phyloP scores from a whole-genome alignment of 1,139 yeast genomes.

The Blastobotrys indianensis region DNA sequence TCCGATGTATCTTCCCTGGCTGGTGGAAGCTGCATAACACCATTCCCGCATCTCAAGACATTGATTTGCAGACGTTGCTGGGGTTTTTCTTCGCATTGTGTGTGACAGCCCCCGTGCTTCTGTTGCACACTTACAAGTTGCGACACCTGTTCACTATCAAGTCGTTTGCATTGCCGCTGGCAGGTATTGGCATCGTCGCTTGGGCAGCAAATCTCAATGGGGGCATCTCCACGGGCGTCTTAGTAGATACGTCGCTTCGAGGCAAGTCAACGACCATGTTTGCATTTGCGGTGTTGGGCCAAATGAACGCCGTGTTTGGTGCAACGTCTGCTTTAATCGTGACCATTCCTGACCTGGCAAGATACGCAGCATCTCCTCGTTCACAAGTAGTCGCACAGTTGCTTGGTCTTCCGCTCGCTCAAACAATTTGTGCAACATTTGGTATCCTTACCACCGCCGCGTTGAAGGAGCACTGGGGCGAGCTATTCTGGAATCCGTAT shows the following conservation, averaged over 20 bases:
- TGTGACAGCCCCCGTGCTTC: conserved; percentile 60
- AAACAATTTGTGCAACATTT: conserved; percentile 26
- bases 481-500: conserved; percentile 37
- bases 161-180: conserved; percentile 62
- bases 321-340: conserved; percentile 34
- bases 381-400: conserved; percentile 31
- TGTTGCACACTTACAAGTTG: conserved; percentile 66
- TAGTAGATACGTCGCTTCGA: conserved; percentile 13
- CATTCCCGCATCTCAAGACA: conserved; percentile 39
- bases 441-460: conserved; percentile 35
- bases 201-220: conserved; percentile 28
- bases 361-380: conserved; percentile 30
- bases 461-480: conserved; percentile 29
- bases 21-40: conserved; percentile 48
- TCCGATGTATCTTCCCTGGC: conserved; percentile 60
- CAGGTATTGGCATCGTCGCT: conserved; percentile 43
- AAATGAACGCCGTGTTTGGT: conserved; percentile 29
- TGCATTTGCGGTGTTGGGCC: conserved; percentile 18
- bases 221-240: conserved; percentile 26
- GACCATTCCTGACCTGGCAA: conserved; percentile 35
- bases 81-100: conserved; percentile 68
- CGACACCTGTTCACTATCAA: conserved; percentile 70
- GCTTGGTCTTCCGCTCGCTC: conserved; percentile 31
- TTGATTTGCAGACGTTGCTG: conserved; percentile 36
- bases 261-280: conserved; percentile 16